Percentiles rank a stretch among this genome's conserved stretches.
These are phyloP conservation scores for Fusarium hainanense DNA, from an alignment of 2,329 filamentous ascomycete genomes.

Conservation along the genomic window DNA sequence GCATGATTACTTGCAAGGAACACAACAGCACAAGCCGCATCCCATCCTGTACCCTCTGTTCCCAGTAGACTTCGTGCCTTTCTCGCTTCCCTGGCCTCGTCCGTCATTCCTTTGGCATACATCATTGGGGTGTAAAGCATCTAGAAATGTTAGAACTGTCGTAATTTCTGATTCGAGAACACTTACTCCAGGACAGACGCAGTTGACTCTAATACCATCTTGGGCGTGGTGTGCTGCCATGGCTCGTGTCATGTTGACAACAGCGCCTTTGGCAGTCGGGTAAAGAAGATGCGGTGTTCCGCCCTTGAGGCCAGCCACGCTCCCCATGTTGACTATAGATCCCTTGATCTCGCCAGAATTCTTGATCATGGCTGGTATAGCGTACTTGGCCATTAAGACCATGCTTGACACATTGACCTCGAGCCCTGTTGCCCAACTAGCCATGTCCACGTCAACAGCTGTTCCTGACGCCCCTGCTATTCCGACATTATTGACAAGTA, in stretches of 20 bases:
- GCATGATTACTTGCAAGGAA: constrained; percentile 56
- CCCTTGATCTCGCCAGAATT: constrained; percentile 62
- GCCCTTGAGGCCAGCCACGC: constrained; percentile 66
- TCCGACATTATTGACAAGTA: constrained; percentile 74
- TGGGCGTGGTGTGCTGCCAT: constrained; percentile 62
- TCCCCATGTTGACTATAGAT: constrained; percentile 71
- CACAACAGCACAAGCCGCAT: constrained; percentile 53
- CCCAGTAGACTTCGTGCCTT: constrained; percentile 53
- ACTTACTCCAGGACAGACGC: constrained; percentile 57
- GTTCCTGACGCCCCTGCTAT: constrained; percentile 68
- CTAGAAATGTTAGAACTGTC: constrained; percentile 26
- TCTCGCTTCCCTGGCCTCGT: constrained; percentile 52
- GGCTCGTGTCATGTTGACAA: constrained; percentile 63
- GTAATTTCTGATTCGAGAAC: accelerated
- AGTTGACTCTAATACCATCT: constrained; percentile 61
- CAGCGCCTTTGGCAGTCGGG: constrained; percentile 60
- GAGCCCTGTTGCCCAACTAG: constrained; percentile 65
- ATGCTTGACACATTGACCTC: constrained; percentile 73
- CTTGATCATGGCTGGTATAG: constrained; percentile 68
- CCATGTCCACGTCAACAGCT: constrained; percentile 70
- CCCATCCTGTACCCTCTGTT: constrained; percentile 59
- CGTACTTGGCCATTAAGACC: constrained; percentile 72
- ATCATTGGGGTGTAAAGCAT: constrained; percentile 63
- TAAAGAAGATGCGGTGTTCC: constrained; percentile 59
- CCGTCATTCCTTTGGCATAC: constrained; percentile 53